Base-by-base conservation (phyloP, 805 yeast species). In the Yamadazyma ubonensis region DNA sequence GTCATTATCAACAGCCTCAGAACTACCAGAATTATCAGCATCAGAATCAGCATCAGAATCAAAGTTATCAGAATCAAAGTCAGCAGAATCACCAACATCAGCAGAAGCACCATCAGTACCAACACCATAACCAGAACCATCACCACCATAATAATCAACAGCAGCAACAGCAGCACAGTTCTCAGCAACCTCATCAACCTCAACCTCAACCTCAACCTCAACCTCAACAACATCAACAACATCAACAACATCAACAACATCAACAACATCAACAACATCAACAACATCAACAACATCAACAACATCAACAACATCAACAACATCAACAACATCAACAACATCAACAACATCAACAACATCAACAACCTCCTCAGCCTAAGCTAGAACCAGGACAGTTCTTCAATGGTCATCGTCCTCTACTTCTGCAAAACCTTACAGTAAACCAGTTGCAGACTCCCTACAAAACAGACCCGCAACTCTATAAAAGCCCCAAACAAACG, bases 181-280 rank as follows among this genome's bases (percentile, higher is more conserved):
- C 3, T 17, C 33, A 30, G 19, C 33, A 11, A 5, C 23, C 20
- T 16, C 12, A 16, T 34, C 30, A 25, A 9, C 22, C 14, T 6
- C 22, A 26, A 26, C 29, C 5, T 17, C 38, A 37, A n/a, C 33
- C 6, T 10, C 14, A n/a, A 16, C 33, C 3, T 17, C 33, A 18
- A 17, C 33, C 14, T 6, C 23, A 18, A 9, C 10, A n/a, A 15
- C 30, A 25, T 6, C 9, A 30, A 9, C 22, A 26, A 11, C 29
- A 22, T n/a, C 36, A 28, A 1, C 29, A 39, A 30, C 31, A 35
- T 18, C 39, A 21, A 5, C 21, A 18, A 3, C 41, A 38, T 11
- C 40, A 28, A n/a, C 36, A 38, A 26, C 33, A 12, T 18, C 41
- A 29, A 18, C 41, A 29, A 5, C 38, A 30, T 17, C 8, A 3